Conservation (phyloP, 2,329 filamentous ascomycete genomes). For the Colletotrichum lindemuthianum region DNA sequence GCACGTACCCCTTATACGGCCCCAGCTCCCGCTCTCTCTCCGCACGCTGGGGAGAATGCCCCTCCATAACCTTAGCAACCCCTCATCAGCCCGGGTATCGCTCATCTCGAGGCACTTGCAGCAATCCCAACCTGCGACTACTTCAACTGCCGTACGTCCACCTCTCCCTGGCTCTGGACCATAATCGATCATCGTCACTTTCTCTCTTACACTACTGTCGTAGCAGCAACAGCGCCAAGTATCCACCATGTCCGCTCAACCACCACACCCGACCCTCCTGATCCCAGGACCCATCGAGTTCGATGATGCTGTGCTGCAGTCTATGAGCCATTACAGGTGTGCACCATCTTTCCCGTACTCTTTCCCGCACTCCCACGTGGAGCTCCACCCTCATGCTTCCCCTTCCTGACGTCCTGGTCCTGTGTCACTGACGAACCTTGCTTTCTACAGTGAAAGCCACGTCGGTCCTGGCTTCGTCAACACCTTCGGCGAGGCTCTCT, state of each 20-base stretch:
- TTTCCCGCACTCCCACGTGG: background rate
- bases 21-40: conserved; percentile 38
- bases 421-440: conserved; percentile 32
- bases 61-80: conserved; percentile 38
- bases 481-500: conserved; percentile 88
- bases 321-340: conserved; percentile 94
- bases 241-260: conserved; percentile 68
- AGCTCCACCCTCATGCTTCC: background rate
- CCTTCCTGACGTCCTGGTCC: conserved; percentile 7
- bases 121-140: conserved; percentile 25
- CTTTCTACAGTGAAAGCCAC: conserved; percentile 81
- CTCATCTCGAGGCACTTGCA: conserved; percentile 37
- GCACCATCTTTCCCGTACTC: conserved; percentile 36
- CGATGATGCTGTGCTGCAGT: conserved; percentile 93
- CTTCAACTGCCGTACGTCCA: conserved; percentile 26
- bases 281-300: conserved; percentile 99
- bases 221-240: conserved; percentile 23
- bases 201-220: conserved; percentile 15
- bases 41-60: conserved; percentile 37
- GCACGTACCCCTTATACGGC: conserved; percentile 35
- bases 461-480: conserved; percentile 90
- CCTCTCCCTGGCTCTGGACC: background rate
- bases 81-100: conserved; percentile 38
- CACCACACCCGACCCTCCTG: conserved; percentile 77
- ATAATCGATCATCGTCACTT: conserved; percentile 1